phyloP scores from a whole-genome alignment of 1,139 yeast species.

The Blastobotrys malaysiensis region DNA sequence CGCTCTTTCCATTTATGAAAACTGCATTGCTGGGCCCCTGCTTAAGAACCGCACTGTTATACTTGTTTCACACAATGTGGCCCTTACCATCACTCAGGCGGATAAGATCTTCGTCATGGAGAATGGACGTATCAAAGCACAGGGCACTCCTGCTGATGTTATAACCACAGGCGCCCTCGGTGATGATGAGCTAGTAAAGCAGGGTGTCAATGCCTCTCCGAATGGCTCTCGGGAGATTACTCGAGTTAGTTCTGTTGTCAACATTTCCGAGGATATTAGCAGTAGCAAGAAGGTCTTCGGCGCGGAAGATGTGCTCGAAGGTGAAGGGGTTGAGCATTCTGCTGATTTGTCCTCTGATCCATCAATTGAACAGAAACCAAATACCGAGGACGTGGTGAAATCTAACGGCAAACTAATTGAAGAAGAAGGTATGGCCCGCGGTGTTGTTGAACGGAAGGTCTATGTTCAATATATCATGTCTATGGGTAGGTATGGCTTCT shows the following conservation, averaged over 20 bases:
- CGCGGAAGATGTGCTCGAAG: conserved; percentile 31
- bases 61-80: conserved; percentile 88
- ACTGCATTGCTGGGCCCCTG: conserved; percentile 81
- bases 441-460: conserved; percentile 67
- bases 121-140: conserved; percentile 71
- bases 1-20: conserved; percentile 84
- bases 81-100: conserved; percentile 78
- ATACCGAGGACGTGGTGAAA: conserved; percentile 1
- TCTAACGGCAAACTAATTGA: conserved; percentile 45
- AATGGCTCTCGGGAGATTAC: conserved; percentile 56
- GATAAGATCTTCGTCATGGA: conserved; percentile 73
- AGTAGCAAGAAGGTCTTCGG: conserved; percentile 34
- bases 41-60: conserved; percentile 83
- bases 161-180: conserved; percentile 58
- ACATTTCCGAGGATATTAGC: conserved; percentile 20
- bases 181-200: conserved; percentile 70
- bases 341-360: conserved; percentile 18
- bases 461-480: conserved; percentile 60
- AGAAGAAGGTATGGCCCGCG: conserved; percentile 80
- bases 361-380: conserved; percentile 10
- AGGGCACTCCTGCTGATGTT: conserved; percentile 74
- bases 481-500: conserved; percentile 55
- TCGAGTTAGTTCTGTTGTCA: conserved; percentile 37
- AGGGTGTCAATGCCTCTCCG: conserved; percentile 58
- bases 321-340: conserved; percentile 22